phyloP scores from a whole-genome alignment of 2,329 filamentous ascomycete genomes.

The Epichloe sibirici region DNA sequence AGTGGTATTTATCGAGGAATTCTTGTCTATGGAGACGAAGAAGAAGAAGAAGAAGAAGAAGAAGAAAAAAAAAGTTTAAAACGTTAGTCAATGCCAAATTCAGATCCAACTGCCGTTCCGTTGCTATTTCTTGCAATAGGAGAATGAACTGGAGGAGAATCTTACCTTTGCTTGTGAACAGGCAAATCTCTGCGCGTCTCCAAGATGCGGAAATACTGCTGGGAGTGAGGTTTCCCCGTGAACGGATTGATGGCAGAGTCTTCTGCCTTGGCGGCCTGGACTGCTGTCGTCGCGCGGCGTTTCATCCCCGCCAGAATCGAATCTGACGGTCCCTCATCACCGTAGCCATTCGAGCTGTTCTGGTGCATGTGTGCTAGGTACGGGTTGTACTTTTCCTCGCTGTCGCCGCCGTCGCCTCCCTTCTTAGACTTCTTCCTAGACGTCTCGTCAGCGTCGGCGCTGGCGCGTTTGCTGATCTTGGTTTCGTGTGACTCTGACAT shows the following conservation, averaged over 20 bases:
- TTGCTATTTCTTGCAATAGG: too few species aligned
- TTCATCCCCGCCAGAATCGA: conserved; percentile 54
- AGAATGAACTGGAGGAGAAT: not conserved
- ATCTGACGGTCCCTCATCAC: conserved; percentile 14
- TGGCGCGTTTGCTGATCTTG: conserved; percentile 30
- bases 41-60: not conserved
- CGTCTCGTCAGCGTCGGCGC: conserved; percentile 29
- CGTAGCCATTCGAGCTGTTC: conserved; percentile 29
- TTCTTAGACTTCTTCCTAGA: conserved; percentile 33
- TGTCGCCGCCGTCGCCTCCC: conserved; percentile 15
- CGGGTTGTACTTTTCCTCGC: conserved; percentile 48
- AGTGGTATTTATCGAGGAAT: conserved; percentile 86
- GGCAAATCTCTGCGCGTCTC: conserved; percentile 74
- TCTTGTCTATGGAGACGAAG: conserved; percentile 51
- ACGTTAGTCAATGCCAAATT: not conserved
- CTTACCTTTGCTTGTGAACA: conserved; percentile 77
- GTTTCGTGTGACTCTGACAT: conserved; percentile 27
- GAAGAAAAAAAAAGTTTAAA: not conserved
- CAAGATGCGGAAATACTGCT: conserved; percentile 82
- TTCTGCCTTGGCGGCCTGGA: conserved; percentile 61
- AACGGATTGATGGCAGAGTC: conserved; percentile 77
- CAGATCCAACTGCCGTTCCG: too few species aligned
- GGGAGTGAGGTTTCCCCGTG: conserved; percentile 63
- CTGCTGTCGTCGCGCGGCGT: conserved; percentile 69
- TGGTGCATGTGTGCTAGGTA: conserved; percentile 87